phyloP scores from a whole-genome alignment of 148 eudicot species.

The Rhododendron ferrugineum region DNA sequence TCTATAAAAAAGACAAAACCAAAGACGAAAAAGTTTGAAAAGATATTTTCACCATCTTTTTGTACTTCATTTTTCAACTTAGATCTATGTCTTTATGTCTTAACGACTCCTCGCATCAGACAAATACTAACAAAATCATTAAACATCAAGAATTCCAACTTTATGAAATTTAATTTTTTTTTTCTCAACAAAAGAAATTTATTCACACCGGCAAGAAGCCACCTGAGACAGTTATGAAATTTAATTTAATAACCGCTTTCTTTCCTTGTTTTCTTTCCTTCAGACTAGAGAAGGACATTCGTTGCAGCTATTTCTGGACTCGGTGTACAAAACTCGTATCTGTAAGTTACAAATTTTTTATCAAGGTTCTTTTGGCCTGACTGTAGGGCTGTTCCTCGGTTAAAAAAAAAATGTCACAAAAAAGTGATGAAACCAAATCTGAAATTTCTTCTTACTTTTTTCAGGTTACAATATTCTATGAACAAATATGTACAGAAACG shows the following conservation, averaged over 20 bases:
- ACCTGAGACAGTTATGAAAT: too few species aligned
- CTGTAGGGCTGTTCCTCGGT: too few species aligned
- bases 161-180: not conserved
- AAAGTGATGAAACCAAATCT: not conserved
- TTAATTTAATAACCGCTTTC: not conserved
- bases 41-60: not conserved
- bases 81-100: not conserved
- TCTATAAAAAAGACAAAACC: not conserved
- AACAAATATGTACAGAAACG: not conserved
- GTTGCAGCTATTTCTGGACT: conserved; percentile 51
- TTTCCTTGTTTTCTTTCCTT: conserved; percentile 12
- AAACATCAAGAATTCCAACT: not conserved
- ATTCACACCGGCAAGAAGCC: too few species aligned
- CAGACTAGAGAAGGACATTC: conserved; percentile 60
- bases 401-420: not conserved
- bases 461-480: not conserved
- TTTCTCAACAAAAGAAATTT: not conserved
- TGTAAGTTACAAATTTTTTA: not conserved
- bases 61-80: not conserved
- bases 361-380: not conserved
- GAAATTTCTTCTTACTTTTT: not conserved
- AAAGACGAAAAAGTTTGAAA: not conserved
- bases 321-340: conserved; percentile 44
- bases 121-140: not conserved
- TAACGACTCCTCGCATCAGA: not conserved